A percentile compares a stretch with the other conserved stretches of the same genome.
These are phyloP conservation scores for Gossypium schwendimanii DNA, from an alignment of 441 rosid genomes.

Conservation along the genomic window DNA sequence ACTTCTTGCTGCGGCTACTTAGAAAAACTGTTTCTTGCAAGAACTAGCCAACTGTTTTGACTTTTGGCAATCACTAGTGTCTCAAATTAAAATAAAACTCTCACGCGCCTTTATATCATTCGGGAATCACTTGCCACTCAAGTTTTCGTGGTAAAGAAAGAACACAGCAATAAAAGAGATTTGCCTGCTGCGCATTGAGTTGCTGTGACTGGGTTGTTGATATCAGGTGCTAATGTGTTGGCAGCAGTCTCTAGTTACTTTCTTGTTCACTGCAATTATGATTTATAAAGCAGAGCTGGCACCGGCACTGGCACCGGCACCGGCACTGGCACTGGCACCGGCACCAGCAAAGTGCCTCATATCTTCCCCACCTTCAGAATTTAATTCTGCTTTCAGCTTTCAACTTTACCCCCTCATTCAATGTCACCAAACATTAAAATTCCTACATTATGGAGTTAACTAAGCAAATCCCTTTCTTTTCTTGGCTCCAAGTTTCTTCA, in stretches of 20 bases:
- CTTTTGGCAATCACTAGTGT: neutral
- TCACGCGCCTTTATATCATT: neutral
- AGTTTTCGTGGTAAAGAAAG: neutral
- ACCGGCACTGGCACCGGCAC: neutral
- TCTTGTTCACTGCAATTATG: neutral
- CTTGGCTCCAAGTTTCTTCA: neutral
- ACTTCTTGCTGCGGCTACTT: neutral
- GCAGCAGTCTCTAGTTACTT: neutral
- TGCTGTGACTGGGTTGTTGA: neutral
- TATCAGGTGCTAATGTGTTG: slow-evolving; percentile 7
- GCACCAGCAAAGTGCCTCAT: neutral
- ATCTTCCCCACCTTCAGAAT: neutral
- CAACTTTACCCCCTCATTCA: neutral
- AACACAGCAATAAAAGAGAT: neutral
- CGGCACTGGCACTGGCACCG: neutral
- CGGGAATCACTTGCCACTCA: neutral
- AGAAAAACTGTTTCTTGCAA: neutral
- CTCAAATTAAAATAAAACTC: neutral
- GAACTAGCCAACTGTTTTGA: slow-evolving; percentile 5
- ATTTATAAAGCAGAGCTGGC: slow-evolving; percentile 4
- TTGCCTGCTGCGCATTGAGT: neutral
- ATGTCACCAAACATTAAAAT: neutral
- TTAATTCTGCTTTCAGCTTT: neutral
- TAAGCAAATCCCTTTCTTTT: neutral
- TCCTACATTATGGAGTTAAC: neutral